Conservation (phyloP, 768 basidiomycete genomes). For the Agrocybe praecox region DNA sequence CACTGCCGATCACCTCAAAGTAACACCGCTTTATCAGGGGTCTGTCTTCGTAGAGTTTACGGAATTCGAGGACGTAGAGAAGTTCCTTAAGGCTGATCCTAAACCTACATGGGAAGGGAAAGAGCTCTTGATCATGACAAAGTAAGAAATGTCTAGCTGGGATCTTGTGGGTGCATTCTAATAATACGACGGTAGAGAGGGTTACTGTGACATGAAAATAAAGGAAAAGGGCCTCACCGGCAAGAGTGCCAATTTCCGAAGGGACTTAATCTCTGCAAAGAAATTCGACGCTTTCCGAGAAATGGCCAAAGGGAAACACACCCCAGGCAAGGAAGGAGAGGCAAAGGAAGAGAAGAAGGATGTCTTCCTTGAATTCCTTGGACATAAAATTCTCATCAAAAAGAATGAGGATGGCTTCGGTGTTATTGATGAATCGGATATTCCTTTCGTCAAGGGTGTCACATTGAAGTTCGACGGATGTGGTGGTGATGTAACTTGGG, state of each 20-base stretch:
- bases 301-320: constrained; percentile 45
- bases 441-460: constrained; percentile 55
- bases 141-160: constrained; percentile 53
- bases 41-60: constrained; percentile 94
- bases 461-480: constrained; percentile 62
- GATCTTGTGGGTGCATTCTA: not conserved
- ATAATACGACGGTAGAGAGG: constrained; percentile 50
- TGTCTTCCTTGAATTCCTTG: constrained; percentile 75
- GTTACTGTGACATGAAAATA: constrained; percentile 95
- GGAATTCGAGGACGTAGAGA: constrained; percentile 65
- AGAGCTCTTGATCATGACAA: constrained; percentile 85
- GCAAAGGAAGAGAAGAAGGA: constrained; percentile 43
- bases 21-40: constrained; percentile 45
- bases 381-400: constrained; percentile 64
- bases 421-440: constrained; percentile 60
- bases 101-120: constrained; percentile 80
- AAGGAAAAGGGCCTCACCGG: constrained; percentile 89
- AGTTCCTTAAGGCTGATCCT: constrained; percentile 79
- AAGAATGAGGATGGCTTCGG: constrained; percentile 64
- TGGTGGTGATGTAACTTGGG: constrained; percentile 49
- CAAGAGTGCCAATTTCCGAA: constrained; percentile 63
- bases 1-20: not conserved
- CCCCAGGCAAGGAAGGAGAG: constrained; percentile 31
- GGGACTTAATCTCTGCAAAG: constrained; percentile 47
- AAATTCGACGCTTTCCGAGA: constrained; percentile 82